Evolutionary conservation across 2,329 filamentous ascomycete genomes (phyloP), one percentile per base, ranked within the genome.

Genomic region (Hawksworthiomyces lignivorus): DNA sequence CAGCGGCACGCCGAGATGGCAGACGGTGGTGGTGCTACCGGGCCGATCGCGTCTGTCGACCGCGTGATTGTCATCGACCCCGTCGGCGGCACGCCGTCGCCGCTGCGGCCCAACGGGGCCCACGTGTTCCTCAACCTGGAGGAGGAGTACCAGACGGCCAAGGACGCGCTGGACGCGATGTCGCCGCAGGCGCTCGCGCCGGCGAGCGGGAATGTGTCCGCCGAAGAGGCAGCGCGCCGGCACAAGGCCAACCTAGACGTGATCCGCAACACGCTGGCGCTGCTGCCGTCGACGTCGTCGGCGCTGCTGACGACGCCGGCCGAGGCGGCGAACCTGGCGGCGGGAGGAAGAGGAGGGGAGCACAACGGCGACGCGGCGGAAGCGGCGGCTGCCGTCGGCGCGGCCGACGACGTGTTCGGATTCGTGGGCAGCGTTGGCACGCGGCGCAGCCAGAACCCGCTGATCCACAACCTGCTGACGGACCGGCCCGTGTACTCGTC

Each of bases 391-490:
- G 7, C 30, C 1, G 38, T 17, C 24, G 36, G 36, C 29, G 44
- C 39, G 48, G 44, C 39, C 43, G 43, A 46, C 68, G 78, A 40
- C 69, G 73, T 59, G 65, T 73, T 61, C 49, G 62, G 62, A 1
- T 63, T 69, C 17, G 63, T 70, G 3, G 67, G 64, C 21, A 72
- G 71, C 46, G 73, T 77, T 4, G 69, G 68, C 18, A 78, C 74
- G 0, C 64, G 74, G 44, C 67, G 65, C 35, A 70, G 67, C 43
- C 72, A 75, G 55, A 98, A 98, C 54, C 88, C 89, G 0, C 69
- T 98, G 2, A 92, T 98, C 34, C 88, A 98, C 62, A 97, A 96
- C 54, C 77, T 98, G 2, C 73, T 98, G 9, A 98, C 92, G 2
- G 92, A 98, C 63, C 94, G 95, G 55, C 90, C 92, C 0, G 76